Percentiles rank a stretch among this genome's conserved stretches.
Evolutionary conservation across 139 green algal genomes (phyloP).

Genomic region (Pleodorina starrii): DNA sequence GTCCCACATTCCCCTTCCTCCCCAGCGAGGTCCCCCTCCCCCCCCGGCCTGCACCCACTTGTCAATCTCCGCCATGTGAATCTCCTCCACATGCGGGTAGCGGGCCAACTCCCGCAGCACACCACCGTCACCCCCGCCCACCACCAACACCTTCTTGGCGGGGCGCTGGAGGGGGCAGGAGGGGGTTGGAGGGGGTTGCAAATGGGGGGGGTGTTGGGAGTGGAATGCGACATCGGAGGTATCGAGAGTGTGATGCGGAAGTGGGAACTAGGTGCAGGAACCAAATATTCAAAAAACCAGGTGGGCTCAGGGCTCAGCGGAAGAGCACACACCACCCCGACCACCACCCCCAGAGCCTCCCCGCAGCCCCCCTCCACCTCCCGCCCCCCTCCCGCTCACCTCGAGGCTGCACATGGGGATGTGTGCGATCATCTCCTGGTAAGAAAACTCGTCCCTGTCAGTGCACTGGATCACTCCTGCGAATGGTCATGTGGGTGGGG

Average conservation of each 20-base stretch:
- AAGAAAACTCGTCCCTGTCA: slow-evolving; percentile 96
- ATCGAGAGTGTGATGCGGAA: too few relatives aligned
- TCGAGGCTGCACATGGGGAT: slow-evolving; percentile 91
- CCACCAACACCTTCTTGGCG: slow-evolving; percentile 86
- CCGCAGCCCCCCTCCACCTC: too few relatives aligned
- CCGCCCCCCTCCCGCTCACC: slow-evolving; percentile 50
- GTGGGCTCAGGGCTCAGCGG: too few relatives aligned
- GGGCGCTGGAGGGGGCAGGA: slow-evolving; percentile 50
- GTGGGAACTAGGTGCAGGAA: too few relatives aligned
- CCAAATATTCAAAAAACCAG: too few relatives aligned
- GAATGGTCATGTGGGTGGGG: too few relatives aligned
- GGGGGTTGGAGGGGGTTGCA: background rate
- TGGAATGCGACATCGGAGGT: too few relatives aligned
- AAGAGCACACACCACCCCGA: too few relatives aligned
- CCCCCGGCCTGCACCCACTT: slow-evolving; percentile 44
- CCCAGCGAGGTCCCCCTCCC: too few relatives aligned
- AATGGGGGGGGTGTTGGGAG: background rate
- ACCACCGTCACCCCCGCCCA: slow-evolving; percentile 98
- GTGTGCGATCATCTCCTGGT: slow-evolving; percentile 99
- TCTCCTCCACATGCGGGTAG: slow-evolving; percentile 79
- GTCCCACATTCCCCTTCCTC: background rate
- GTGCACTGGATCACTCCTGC: slow-evolving; percentile 96
- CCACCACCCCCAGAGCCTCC: background rate
- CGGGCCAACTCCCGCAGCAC: slow-evolving; percentile 93
- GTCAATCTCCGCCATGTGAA: slow-evolving; percentile 98